Percentiles rank a stretch among this genome's conserved stretches.
Evolutionary conservation across 495 filamentous ascomycete genomes (phyloP).

Genomic region (Cladorrhinum samala): DNA sequence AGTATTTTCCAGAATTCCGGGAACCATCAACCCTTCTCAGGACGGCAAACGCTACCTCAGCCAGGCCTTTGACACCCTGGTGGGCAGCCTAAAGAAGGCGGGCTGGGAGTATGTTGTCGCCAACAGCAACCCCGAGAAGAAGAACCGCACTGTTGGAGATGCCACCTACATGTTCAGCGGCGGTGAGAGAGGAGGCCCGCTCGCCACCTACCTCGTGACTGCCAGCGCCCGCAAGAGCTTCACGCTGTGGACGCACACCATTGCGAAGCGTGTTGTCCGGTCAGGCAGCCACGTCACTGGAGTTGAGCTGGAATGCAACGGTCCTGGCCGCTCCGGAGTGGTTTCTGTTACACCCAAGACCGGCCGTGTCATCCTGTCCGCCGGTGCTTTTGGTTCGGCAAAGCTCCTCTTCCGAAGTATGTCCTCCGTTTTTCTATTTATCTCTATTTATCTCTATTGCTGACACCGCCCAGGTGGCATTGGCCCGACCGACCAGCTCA

Average conservation of each 20-base stretch:
- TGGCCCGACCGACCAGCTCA: slow-evolving; percentile 52
- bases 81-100: slow-evolving; percentile 43
- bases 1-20: slow-evolving; percentile 61
- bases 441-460: neutral
- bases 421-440: neutral
- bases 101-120: slow-evolving; percentile 58
- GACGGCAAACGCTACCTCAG: slow-evolving; percentile 62
- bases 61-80: slow-evolving; percentile 54
- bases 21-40: slow-evolving; percentile 57
- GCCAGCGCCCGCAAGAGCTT: slow-evolving; percentile 55
- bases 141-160: slow-evolving; percentile 59
- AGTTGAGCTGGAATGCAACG: slow-evolving; percentile 55
- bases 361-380: slow-evolving; percentile 61
- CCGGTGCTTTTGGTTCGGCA: slow-evolving; percentile 61
- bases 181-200: slow-evolving; percentile 60
- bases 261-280: slow-evolving; percentile 57
- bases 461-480: slow-evolving; percentile 40
- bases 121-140: slow-evolving; percentile 52
- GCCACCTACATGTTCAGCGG: slow-evolving; percentile 60
- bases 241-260: slow-evolving; percentile 54
- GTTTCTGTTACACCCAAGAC: slow-evolving; percentile 49
- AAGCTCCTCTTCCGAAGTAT: slow-evolving; percentile 53
- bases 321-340: slow-evolving; percentile 49
- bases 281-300: slow-evolving; percentile 52
- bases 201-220: slow-evolving; percentile 62